These are phyloP conservation scores for Carpinus viminea DNA, from an alignment of 306 rosid genomes.

Conservation along the genomic window DNA sequence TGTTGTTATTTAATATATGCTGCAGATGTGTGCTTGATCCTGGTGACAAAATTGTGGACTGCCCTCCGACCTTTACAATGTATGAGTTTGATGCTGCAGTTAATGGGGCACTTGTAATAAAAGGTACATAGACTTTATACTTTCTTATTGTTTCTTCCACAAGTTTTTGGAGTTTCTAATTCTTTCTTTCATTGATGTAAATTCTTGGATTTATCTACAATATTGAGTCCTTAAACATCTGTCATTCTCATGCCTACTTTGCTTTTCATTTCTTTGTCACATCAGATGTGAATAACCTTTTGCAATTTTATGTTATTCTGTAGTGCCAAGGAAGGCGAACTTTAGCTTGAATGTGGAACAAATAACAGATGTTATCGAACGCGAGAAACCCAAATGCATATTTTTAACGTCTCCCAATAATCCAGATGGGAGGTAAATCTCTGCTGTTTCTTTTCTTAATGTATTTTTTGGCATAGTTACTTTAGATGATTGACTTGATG, in stretches of 20 bases:
- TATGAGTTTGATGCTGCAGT: conserved; percentile 97
- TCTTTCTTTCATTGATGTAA: neutral
- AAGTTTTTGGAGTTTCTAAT: neutral
- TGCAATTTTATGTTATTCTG: conserved; percentile 30
- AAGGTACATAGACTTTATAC: conserved; percentile 50
- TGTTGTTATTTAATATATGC: conserved; percentile 21
- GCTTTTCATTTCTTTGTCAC: conserved; percentile 23
- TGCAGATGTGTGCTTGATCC: conserved; percentile 92
- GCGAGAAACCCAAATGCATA: conserved; percentile 94
- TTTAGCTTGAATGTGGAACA: conserved; percentile 81
- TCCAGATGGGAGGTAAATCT: conserved; percentile 91
- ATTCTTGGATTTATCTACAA: conserved; percentile 1
- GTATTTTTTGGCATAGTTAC: neutral
- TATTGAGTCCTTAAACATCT: conserved; percentile 6
- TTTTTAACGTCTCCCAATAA: conserved; percentile 96
- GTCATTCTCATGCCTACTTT: conserved; percentile 20
- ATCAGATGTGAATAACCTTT: conserved; percentile 25
- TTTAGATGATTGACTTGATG: conserved; percentile 4
- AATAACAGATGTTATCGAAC: conserved; percentile 57
- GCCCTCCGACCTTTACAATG: conserved; percentile 98
- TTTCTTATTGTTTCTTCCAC: neutral
- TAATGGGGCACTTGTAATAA: conserved; percentile 76
- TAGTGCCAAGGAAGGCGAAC: conserved; percentile 83
- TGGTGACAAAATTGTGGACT: conserved; percentile 91
- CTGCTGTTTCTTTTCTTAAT: conserved; percentile 17